Evolutionary conservation across 1,284 basidiomycete species (phyloP).

Genomic region (Volvariella surrecta): DNA sequence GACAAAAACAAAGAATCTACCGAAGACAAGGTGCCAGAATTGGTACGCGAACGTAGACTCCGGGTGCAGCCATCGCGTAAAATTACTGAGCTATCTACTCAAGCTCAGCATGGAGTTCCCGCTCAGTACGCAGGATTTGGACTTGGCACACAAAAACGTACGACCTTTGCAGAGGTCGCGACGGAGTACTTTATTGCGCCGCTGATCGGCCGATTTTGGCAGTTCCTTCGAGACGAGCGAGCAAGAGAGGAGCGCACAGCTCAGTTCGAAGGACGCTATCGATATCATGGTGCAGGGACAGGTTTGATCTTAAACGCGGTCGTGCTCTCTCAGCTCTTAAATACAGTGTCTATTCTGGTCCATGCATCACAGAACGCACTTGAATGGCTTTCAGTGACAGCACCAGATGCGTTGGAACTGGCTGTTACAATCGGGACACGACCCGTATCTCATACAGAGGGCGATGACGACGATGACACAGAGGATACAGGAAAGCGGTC

Average conservation of each 20-base stretch:
- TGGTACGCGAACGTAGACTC: constrained; percentile 71
- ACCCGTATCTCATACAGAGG: constrained; percentile 42
- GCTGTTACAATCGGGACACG: constrained; percentile 70
- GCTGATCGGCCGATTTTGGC: constrained; percentile 85
- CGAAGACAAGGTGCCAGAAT: constrained; percentile 42
- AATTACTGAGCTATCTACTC: constrained; percentile 33
- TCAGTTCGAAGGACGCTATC: constrained; percentile 33
- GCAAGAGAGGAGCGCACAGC: constrained; percentile 63
- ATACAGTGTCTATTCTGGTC: constrained; percentile 73
- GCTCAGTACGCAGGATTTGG: constrained; percentile 9
- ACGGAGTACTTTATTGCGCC: constrained; percentile 85
- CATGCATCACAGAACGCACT: constrained; percentile 75
- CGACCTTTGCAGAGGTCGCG: constrained; percentile 68
- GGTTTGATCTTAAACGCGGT: constrained; percentile 74
- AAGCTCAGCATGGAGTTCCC: constrained; percentile 9
- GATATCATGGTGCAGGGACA: constrained; percentile 67
- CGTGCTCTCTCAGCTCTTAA: constrained; percentile 67
- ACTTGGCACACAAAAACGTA: constrained; percentile 10
- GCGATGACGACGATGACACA: constrained; percentile 31
- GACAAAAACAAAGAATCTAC: constrained; percentile 43
- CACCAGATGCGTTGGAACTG: constrained; percentile 76
- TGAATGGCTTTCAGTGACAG: constrained; percentile 73
- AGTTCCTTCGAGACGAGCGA: constrained; percentile 78
- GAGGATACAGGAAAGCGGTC: constrained; percentile 12
- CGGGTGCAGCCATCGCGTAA: constrained; percentile 45